Percentiles rank a stretch among this genome's conserved stretches.
phyloP scores from a whole-genome alignment of 2,329 filamentous ascomycete species.

The Hypoxylon sp. region DNA sequence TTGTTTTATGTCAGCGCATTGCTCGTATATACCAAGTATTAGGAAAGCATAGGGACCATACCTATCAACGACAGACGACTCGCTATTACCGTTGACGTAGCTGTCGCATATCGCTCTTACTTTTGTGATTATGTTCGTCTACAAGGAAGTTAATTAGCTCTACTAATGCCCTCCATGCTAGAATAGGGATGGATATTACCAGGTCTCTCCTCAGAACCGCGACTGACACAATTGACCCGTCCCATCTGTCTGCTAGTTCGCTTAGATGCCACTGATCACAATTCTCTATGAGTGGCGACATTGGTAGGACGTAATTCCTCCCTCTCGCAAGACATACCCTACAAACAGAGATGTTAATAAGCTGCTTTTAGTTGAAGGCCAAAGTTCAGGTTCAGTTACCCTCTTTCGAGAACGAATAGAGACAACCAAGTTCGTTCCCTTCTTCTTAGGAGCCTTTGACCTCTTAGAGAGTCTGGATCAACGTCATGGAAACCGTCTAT shows the following conservation, averaged over 20 bases:
- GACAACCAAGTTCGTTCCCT: constrained; percentile 80
- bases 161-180: neutral
- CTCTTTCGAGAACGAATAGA: constrained; percentile 79
- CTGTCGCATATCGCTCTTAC: constrained; percentile 73
- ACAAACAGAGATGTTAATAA: constrained; percentile 41
- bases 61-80: constrained; percentile 68
- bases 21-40: neutral
- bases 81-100: constrained; percentile 65
- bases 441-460: constrained; percentile 72
- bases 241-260: constrained; percentile 74
- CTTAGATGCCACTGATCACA: constrained; percentile 80
- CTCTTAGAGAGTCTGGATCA: constrained; percentile 72
- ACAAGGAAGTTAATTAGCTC: constrained; percentile 9
- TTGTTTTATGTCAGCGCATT: constrained; percentile 1
- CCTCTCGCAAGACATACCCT: constrained; percentile 79
- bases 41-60: constrained; percentile 57
- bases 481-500: constrained; percentile 78
- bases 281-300: constrained; percentile 75
- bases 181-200: constrained; percentile 57
- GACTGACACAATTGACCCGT: constrained; percentile 80
- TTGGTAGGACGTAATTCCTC: constrained; percentile 76
- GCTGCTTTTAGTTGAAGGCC: neutral
- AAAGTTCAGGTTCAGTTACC: constrained; percentile 58
- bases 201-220: constrained; percentile 78
- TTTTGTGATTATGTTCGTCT: constrained; percentile 70